Conservation (phyloP, 2,329 filamentous ascomycete genomes). For the Rutstroemia sp. region DNA sequence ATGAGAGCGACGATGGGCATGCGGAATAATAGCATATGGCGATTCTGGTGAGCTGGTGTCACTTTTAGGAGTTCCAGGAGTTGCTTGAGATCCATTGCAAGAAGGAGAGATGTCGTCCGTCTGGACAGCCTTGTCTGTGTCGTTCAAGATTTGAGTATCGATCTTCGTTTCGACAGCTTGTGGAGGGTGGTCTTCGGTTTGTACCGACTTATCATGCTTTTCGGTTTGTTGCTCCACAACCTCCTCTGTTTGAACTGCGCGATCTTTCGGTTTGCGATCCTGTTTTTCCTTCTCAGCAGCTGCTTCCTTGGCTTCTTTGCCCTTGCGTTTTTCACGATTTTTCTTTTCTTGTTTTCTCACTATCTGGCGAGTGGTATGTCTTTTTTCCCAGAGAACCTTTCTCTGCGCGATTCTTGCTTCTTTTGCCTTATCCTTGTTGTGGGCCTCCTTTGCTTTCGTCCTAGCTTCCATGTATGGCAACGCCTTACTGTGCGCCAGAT, state of each 20-base stretch:
- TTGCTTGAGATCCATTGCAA: conserved; percentile 16
- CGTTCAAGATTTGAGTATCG: conserved; percentile 6
- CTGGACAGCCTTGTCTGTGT: conserved; percentile 21
- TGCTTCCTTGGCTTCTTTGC: conserved; percentile 34
- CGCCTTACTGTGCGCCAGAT: conserved; percentile 53
- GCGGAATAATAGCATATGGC: background rate
- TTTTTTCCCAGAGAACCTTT: conserved; percentile 43
- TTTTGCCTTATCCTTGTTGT: conserved; percentile 23
- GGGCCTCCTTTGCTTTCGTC: conserved; percentile 32
- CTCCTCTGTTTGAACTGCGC: conserved; percentile 22
- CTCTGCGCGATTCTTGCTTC: conserved; percentile 39
- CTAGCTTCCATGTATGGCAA: conserved; percentile 44
- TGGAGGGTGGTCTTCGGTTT: conserved; percentile 19
- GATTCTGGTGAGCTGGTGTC: conserved; percentile 7
- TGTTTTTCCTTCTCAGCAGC: conserved; percentile 33
- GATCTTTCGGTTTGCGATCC: conserved; percentile 30
- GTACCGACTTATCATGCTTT: conserved; percentile 20
- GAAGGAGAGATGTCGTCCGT: conserved; percentile 15
- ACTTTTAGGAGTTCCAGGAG: conserved; percentile 21
- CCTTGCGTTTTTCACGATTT: conserved; percentile 33
- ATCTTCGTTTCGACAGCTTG: background rate
- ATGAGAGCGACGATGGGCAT: background rate
- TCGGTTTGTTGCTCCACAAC: conserved; percentile 8
- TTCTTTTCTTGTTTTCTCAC: conserved; percentile 35
- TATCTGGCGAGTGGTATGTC: conserved; percentile 34